Evolutionary conservation across 2,329 filamentous ascomycete species (phyloP), one percentile per base, ranked within the genome.

Genomic region (Cytospora schulzeri): DNA sequence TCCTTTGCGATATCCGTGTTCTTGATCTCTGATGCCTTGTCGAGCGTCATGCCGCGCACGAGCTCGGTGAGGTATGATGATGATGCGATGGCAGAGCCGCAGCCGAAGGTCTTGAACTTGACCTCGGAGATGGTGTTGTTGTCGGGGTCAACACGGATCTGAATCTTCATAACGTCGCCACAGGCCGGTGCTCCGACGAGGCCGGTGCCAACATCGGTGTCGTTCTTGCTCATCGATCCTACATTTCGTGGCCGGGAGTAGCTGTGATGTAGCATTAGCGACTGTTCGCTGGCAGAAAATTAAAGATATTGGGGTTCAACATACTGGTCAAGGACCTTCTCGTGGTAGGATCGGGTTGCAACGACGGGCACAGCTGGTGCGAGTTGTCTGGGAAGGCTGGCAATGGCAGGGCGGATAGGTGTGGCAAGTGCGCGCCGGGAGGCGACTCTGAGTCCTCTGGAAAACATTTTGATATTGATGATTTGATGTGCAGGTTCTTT

Each of bases 1-100:
- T 99, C 96, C 83, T 96, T 96, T 45, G 95, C 95, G 75, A 99
- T 99, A 80, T 99, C 93, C 4, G 94, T 97, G 80, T 99, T 99
- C 81, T 92, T 90, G 72, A 99, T 91, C 80, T 91, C 90, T 62
- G 89, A 88, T 38, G 96, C 95, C 76, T 99, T 92, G 72, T 99
- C 95, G 70, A 99, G 80, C 17, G 90, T 96, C 94, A 98, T 99
- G 67, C 95, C 95, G 69, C 92, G 87, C 68, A 99, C 93, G 66
- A 99, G 83, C 79, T 97, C 93, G 11, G 95, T 99, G 72, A 99
- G 80, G 76, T 99, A 99, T 74, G 91, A 95, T 66, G 91, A 96
- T 69, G 91, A 94, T 52, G 95, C 95, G 78, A 99, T 99, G 69
- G 95, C 95, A 33, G 89, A 93, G 62, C 93, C 93, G 76, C 93